Conservation (phyloP, 768 basidiomycete genomes). For the Kwoniella heveanensis region DNA sequence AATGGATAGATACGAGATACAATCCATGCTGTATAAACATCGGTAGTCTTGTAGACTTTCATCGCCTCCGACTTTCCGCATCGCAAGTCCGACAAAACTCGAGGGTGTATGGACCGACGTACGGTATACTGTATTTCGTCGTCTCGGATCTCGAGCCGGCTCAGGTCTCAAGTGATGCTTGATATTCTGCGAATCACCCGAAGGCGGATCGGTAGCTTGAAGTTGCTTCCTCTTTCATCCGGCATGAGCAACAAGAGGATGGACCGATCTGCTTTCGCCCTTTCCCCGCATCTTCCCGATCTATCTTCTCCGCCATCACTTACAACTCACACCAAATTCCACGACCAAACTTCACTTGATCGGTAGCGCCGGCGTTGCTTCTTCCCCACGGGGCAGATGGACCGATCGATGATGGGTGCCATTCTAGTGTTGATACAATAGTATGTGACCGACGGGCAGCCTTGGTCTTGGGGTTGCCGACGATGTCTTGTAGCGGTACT, state of each 20-base stretch:
- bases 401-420: conserved; percentile 9
- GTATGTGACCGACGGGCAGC: too few species aligned
- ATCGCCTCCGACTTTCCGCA: not conserved
- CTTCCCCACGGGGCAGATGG: conserved; percentile 5
- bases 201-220: conserved; percentile 15
- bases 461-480: too few species aligned
- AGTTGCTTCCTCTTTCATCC: conserved; percentile 15
- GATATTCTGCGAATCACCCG: not conserved
- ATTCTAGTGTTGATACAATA: too few species aligned
- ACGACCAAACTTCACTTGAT: not conserved
- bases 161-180: too few species aligned
- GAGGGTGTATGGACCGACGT: conserved; percentile 9
- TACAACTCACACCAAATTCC: too few species aligned
- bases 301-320: not conserved
- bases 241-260: not conserved
- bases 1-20: too few species aligned
- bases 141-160: too few species aligned
- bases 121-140: too few species aligned
- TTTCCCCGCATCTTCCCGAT: not conserved
- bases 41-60: conserved; percentile 9
- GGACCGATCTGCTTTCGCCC: not conserved
- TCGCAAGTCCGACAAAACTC: not conserved
- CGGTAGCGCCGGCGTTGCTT: conserved; percentile 1
- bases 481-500: too few species aligned
- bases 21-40: not conserved